Conservation (phyloP, 805 yeast species). For the Myxozyma monticola region DNA sequence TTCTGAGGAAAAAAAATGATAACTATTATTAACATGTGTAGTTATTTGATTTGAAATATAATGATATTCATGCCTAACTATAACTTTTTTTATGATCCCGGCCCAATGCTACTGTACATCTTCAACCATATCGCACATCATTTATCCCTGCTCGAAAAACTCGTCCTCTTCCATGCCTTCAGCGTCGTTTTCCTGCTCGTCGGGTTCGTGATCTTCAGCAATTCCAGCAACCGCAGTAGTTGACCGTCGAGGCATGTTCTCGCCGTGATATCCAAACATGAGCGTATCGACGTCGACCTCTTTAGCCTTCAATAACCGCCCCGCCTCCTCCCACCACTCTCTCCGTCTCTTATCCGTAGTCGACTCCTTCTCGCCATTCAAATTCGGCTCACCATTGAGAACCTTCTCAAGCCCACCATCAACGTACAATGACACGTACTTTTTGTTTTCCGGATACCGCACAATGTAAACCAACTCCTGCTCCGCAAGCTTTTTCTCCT, state of each 20-base stretch:
- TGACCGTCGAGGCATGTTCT: not conserved
- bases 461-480: conserved; percentile 29
- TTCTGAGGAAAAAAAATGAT: no score
- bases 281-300: conserved; percentile 21
- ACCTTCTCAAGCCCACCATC: conserved; percentile 16
- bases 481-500: conserved; percentile 18
- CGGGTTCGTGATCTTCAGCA: conserved; percentile 1
- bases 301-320: conserved; percentile 8
- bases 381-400: not conserved
- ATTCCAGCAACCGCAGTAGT: not conserved
- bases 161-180: conserved; percentile 20
- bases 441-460: conserved; percentile 28
- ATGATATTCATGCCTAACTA: no score
- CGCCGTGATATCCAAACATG: conserved; percentile 17
- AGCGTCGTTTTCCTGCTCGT: not conserved
- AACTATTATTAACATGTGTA: no score
- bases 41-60: no score
- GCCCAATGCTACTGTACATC: no score
- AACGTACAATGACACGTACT: conserved; percentile 32
- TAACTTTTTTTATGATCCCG: not conserved
- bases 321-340: conserved; percentile 17
- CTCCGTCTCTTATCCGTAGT: conserved; percentile 13
- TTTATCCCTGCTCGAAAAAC: conserved; percentile 13
- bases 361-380: conserved; percentile 7
- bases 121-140: not conserved